Base-by-base conservation (phyloP, 345 rosid genomes). In the Streptanthus diversifolius region DNA sequence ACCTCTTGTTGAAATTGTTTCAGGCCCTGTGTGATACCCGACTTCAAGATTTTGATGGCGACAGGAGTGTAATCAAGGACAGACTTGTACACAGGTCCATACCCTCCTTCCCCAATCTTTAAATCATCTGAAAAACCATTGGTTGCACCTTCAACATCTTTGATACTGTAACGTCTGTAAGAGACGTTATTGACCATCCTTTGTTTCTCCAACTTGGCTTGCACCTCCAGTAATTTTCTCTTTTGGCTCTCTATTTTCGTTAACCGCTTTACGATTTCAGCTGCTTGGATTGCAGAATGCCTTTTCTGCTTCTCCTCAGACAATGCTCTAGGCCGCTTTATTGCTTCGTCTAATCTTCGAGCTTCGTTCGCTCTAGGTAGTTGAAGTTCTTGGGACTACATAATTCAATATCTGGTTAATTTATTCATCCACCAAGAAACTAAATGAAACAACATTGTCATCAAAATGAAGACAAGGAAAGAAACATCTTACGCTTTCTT, bases 101-200 rank as follows among this genome's bases (percentile, higher is more conserved):
- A 90, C 25, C 90, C 97, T 29, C 97, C 98, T 84, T 88, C 97
- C 8, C 96, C 97, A 40, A 90, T 87, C 87, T 90, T 85, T n/a
- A 63, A 44, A 0, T 77, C 65, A 22, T 32, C 35, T 44, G 91
- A 67, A 49, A 93, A 88, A 57, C 82, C 61, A 68, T 81, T 49
- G 7, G 97, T 90, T 48, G 98, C 85, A 37, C 8, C 68, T 79
- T 90, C 96, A 73, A 88, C 83, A 55, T 88, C 89, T 25, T 79
- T 66, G 45, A 88, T 80, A 5, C 82, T 81, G 78, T 90, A 93
- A 75, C 63, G 83, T 53, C 82, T 84, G 44, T 82, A 86, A 49
- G 37, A 27, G 14, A 72, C 63, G 8, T 54, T 70, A 12, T 59
- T 68, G 25, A 36, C 8, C 37, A 53, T 79, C 45, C 71, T 83